Evolutionary conservation across 2,329 filamentous ascomycete species (phyloP), one percentile per base, ranked within the genome.

Genomic region (Sporothrix euskadiensis): DNA sequence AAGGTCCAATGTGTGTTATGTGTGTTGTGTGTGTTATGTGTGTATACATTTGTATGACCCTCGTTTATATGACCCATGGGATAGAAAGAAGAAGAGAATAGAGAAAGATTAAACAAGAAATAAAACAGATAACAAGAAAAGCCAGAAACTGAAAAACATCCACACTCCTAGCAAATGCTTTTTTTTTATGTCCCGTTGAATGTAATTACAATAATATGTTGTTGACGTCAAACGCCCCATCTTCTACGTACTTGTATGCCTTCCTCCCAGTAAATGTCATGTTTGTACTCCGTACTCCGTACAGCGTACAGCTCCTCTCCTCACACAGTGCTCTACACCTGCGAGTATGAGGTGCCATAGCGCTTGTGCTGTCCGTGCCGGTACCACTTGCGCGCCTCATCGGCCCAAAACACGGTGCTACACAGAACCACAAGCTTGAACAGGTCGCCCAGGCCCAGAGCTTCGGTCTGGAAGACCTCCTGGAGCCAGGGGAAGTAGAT

Each of bases 401-500:
- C 96, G 14, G 90, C 94, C 93, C 94, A 98, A 81, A 99, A 97
- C 39, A 99, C 96, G 69, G 88, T 90, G 83, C 94, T 98, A 75
- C 94, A 92, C 75, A 99, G 85, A 63, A 89, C 80, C 39, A 95
- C 78, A 77, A 99, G 84, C 74, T 89, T 84, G 56, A 94, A 79
- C 73, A 98, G 82, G 84, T 99, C 96, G 74, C 87, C 84, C 9
- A 94, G 80, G 0, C 89, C 85, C 71, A 99, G 82, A 0, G 92
- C 91, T 82, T 99, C 96, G 0, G 96, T 99, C 84, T 99, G 96
- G 83, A 99, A 99, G 5, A 98, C 91, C 71, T 92, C 89, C 83
- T 99, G 96, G 78, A 99, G 84, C 84, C 94, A 94, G 10, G 96
- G 96, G 76, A 98, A 90, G 82, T 98, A 99, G 71, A 99, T 94